Base-by-base conservation (phyloP, 2,329 filamentous ascomycete species). In the Colletotrichum cordylinicola region DNA sequence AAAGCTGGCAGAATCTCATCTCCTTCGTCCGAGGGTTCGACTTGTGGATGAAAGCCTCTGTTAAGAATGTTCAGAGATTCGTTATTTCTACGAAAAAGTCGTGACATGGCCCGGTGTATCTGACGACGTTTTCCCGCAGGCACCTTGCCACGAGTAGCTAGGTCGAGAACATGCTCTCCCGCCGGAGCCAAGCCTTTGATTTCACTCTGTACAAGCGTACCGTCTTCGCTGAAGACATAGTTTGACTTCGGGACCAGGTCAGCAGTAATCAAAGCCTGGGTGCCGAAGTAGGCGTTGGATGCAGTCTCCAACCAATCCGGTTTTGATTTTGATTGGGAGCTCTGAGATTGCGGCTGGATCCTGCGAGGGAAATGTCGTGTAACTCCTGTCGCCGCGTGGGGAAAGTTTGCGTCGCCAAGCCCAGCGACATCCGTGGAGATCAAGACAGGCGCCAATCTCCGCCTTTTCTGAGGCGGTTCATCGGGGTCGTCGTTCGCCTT, bases 11-110 rank as follows among this genome's bases (percentile, higher is more conserved):
- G 77, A 6, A 80, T 18, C 9, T 79, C 87, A 13, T 86, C 87
- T n/a, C 29, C 58, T 60, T 88, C 84, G 58, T 85, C 82, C 37
- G 85, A 85, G 4, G 91, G 93, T 5, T 93, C 90, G 7, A 91
- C 90, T 79, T 89, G 90, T 0, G 85, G 65, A n/a, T 66, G 33
- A 12, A 60, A 10, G 4, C 69, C 78, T 8, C 75, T 70, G 52
- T 77, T 76, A 21, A 71, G 62, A 24, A n/a, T 9, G 27, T 27
- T 8, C 61, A 69, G n/a, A 24, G 56, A 10, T 77, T 71, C 4
- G 78, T 70, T 52, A 39, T 78, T 78, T 9, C 55, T 67, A 5
- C 79, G 82, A 8, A 91, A 79, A 33, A 87, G 82, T 31, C 82
- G 82, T 76, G 83, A 87, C 78, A 90, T 84, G 1, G 82, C 79